Conservation (phyloP, 169 alveolate genomes). For the Plasmodium coatneyi region DNA sequence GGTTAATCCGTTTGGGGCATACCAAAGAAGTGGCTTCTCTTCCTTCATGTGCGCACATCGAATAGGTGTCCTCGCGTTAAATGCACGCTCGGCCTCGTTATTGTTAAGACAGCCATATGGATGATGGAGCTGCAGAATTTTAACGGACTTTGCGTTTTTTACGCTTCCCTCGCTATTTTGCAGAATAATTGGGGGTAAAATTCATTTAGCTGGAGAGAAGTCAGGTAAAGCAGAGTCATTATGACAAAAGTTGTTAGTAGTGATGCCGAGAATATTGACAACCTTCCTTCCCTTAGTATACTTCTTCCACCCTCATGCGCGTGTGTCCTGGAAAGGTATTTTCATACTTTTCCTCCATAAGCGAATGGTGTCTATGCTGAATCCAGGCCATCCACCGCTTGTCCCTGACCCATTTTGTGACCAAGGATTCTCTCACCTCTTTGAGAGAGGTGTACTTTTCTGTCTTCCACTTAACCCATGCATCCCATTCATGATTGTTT, state of each 20-base stretch:
- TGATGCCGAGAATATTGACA: background rate
- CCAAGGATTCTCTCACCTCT: background rate
- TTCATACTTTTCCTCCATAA: background rate
- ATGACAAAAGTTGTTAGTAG: background rate
- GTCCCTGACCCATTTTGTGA: background rate
- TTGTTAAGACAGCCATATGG: background rate
- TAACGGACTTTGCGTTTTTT: no score
- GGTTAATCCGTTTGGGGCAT: background rate
- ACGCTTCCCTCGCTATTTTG: background rate
- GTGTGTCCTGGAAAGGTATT: background rate
- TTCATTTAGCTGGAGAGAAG: background rate
- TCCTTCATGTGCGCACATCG: background rate
- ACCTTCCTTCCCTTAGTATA: background rate
- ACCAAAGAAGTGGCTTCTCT: background rate
- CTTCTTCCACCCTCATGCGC: background rate
- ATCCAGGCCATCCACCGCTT: conserved; percentile 15
- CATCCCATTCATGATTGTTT: background rate
- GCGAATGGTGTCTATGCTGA: background rate
- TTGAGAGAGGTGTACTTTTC: background rate
- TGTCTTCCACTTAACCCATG: background rate
- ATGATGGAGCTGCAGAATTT: background rate
- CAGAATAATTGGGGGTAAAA: background rate
- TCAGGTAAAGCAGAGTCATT: background rate
- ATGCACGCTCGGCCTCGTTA: background rate
- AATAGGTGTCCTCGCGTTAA: background rate